A percentile compares a stretch with the other conserved stretches of the same genome.
Evolutionary conservation across 208 protist species (phyloP).

Genomic region (Crithidia acanthocephali): DNA sequence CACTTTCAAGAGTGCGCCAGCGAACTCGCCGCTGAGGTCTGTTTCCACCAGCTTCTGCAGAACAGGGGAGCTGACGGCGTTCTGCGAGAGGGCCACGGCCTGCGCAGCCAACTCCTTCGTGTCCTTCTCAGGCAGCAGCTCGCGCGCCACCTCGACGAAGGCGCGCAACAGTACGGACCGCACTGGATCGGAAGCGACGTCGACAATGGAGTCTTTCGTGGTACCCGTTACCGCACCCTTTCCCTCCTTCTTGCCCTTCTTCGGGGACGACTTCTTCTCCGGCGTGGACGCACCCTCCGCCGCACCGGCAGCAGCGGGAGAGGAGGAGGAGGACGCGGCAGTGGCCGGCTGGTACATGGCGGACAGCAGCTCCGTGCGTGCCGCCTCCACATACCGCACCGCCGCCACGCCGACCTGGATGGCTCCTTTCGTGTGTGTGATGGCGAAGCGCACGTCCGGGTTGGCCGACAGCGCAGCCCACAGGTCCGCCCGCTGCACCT

Average conservation of each 20-base stretch:
- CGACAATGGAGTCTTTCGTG: slow-evolving; percentile 29
- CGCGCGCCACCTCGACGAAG: slow-evolving; percentile 58
- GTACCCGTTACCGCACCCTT: no score
- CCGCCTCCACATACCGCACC: slow-evolving; percentile 37
- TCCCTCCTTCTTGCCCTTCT: slow-evolving; percentile 7
- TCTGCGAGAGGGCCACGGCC: slow-evolving; percentile 57
- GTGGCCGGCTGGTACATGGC: slow-evolving; percentile 12
- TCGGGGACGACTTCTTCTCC: background rate
- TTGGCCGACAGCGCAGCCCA: slow-evolving; percentile 44
- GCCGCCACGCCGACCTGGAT: slow-evolving; percentile 42
- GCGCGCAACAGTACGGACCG: slow-evolving; percentile 75
- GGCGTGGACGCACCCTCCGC: background rate
- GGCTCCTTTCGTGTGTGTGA: slow-evolving; percentile 44
- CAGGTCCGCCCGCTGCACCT: slow-evolving; percentile 62
- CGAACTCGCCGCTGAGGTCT: slow-evolving; percentile 32
- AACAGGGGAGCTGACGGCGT: slow-evolving; percentile 75
- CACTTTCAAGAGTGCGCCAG: slow-evolving; percentile 29
- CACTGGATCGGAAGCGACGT: slow-evolving; percentile 64
- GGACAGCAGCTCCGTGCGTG: slow-evolving; percentile 24
- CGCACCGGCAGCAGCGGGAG: slow-evolving; percentile 28
- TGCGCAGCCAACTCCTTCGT: slow-evolving; percentile 29
- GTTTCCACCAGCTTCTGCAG: slow-evolving; percentile 81
- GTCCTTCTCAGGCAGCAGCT: slow-evolving; percentile 30
- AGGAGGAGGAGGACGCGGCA: slow-evolving; percentile 27
- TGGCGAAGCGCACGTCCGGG: slow-evolving; percentile 38